A percentile compares a stretch with the other conserved stretches of the same genome.
phyloP scores from a whole-genome alignment of 73 alveolate species.

The Uronychia setigera region DNA sequence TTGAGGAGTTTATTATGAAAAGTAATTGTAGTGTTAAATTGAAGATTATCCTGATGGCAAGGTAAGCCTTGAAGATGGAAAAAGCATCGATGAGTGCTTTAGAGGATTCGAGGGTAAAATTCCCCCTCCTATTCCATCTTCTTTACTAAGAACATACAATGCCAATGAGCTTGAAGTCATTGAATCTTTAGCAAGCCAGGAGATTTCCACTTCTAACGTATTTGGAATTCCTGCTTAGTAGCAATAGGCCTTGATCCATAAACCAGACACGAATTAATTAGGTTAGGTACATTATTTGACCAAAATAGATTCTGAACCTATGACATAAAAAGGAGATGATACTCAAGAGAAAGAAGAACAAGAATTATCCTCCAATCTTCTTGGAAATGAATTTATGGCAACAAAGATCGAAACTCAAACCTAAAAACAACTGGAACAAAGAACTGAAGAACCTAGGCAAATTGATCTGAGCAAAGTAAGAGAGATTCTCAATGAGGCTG shows the following conservation, averaged over 20 bases:
- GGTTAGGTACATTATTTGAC: too few species aligned
- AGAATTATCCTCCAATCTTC: slow-evolving; percentile 13
- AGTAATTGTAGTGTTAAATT: background rate
- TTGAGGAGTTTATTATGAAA: background rate
- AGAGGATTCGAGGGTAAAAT: background rate
- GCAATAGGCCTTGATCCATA: too few species aligned
- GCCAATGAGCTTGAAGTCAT: background rate
- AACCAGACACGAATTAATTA: background rate
- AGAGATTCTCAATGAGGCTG: slow-evolving; percentile 25
- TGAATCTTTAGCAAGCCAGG: background rate
- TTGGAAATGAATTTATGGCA: too few species aligned
- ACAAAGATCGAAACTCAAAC: slow-evolving; percentile 10
- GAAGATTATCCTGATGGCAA: background rate
- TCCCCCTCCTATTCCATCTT: background rate
- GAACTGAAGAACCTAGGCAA: background rate
- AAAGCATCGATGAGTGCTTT: background rate
- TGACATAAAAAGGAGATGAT: slow-evolving; percentile 6
- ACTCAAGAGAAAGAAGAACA: slow-evolving; percentile 31
- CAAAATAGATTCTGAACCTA: too few species aligned
- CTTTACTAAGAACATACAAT: too few species aligned
- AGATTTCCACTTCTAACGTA: background rate
- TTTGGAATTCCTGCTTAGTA: slow-evolving; percentile 21
- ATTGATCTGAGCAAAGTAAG: slow-evolving; percentile 2
- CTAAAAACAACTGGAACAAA: background rate
- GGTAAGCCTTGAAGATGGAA: too few species aligned